Evolutionary conservation across 176 grass and related monocot genomes (phyloP), one percentile per base, ranked within the genome.

Genomic region (Aegilops speltoides): DNA sequence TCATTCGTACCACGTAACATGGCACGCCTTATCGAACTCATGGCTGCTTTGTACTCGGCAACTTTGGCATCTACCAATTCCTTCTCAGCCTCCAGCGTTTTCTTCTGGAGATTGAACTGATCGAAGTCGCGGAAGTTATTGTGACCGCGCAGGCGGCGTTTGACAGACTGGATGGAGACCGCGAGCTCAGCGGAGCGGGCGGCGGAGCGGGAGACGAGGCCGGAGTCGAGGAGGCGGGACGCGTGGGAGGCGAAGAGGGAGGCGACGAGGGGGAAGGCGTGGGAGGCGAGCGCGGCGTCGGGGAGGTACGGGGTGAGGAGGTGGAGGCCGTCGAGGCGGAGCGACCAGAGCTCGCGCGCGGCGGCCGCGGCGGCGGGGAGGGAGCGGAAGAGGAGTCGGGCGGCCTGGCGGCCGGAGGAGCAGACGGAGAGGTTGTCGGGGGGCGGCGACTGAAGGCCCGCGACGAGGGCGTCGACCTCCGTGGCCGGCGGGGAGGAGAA

Each of bases 301-400:
- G 37, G 23, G 57, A 90, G 87, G 32, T 71, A 22, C 37, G 82
- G 62, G 10, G 84, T 88, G 68, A 95, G 86, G 60, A 12, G 16
- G 88, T 98, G 96, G 29, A 85, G 76, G 19, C 93, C 96, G 5
- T 86, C 91, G 22, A 98, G 90, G 73, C 90, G 93, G 64, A 57
- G 84, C 17, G 83, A 81, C 93, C 93, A 95, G 43, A 95, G 77
- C 76, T 89, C 92, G 68, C 86, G 37, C 4, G 79, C 76, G 8
- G 91, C 91, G 4, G 88, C 91, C 23, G 93, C 68, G 17, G 96
- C 91, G 52, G 80, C 73, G 0, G 50, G 26, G 33, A 85, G 17
- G 23, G 57, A 72, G 26, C 12, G 26, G 84, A 93, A 98, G 45
- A 48, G n/a, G 38, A 98, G 80, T 19, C 76, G 37, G 4, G 84